Evolutionary conservation across 345 rosid genomes (phyloP).

Genomic region (Angophora floribunda): DNA sequence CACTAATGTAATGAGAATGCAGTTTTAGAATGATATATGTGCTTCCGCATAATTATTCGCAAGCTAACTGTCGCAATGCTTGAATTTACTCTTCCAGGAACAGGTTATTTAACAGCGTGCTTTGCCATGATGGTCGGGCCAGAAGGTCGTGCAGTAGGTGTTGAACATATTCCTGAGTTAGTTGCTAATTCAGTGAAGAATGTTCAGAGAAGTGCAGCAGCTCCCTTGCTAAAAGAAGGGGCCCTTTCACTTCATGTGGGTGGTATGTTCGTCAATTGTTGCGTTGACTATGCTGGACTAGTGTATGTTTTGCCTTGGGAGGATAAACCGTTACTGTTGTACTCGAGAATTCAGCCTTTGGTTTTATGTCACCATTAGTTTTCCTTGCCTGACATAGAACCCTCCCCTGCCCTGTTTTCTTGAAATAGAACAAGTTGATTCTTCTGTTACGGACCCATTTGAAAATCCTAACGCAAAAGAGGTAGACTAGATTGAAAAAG

Average conservation of each 20-base stretch:
- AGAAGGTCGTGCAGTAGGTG: constrained; percentile 75
- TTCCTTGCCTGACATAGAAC: background rate
- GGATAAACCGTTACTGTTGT: background rate
- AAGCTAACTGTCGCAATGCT: background rate
- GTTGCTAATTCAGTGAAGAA: constrained; percentile 58
- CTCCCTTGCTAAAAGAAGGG: constrained; percentile 57
- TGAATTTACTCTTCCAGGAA: constrained; percentile 32
- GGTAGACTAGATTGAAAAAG: background rate
- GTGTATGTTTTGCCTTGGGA: background rate
- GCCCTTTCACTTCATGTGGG: constrained; percentile 74
- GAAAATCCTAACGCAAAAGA: background rate
- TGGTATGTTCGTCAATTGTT: constrained; percentile 35
- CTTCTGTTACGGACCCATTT: background rate
- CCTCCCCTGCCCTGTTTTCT: background rate
- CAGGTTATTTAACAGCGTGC: constrained; percentile 92
- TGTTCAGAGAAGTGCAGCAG: constrained; percentile 63
- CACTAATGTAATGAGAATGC: background rate
- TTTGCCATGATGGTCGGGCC: constrained; percentile 88
- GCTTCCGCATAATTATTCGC: background rate
- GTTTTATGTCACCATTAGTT: background rate
- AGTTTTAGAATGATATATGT: background rate
- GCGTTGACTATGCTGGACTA: background rate
- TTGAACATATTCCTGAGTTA: constrained; percentile 88
- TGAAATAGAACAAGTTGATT: background rate
- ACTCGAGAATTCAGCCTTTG: background rate